Evolutionary conservation across 306 rosid species (phyloP).

Genomic region (Lotus japonicus): DNA sequence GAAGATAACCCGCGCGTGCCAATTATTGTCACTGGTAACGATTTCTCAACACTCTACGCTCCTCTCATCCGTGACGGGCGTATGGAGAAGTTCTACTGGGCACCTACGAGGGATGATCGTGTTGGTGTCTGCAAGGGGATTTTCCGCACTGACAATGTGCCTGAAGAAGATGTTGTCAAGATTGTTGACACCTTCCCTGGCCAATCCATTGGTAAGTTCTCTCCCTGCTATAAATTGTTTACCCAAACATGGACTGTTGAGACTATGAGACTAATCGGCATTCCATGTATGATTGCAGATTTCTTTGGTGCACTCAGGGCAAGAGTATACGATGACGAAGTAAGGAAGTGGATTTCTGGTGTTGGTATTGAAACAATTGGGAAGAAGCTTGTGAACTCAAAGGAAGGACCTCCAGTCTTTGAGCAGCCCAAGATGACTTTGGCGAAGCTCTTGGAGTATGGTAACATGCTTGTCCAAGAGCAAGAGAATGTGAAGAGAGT

Average conservation of each 20-base stretch:
- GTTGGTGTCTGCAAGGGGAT: slow-evolving; percentile 87
- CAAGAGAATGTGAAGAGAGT: slow-evolving; percentile 84
- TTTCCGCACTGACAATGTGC: slow-evolving; percentile 57
- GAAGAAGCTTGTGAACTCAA: slow-evolving; percentile 75
- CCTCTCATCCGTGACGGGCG: slow-evolving; percentile 99
- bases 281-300: slow-evolving; percentile 30
- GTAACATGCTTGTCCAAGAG: slow-evolving; percentile 68
- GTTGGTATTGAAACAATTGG: slow-evolving; percentile 42
- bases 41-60: slow-evolving; percentile 91
- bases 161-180: slow-evolving; percentile 44
- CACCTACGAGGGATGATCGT: slow-evolving; percentile 85
- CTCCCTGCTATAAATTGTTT: not conserved
- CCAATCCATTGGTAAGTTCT: slow-evolving; percentile 71
- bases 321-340: slow-evolving; percentile 71
- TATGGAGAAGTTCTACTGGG: slow-evolving; percentile 99
- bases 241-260: no score
- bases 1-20: slow-evolving; percentile 95
- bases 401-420: slow-evolving; percentile 63
- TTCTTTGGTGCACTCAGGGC: slow-evolving; percentile 77
- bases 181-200: slow-evolving; percentile 96
- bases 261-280: not conserved
- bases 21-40: slow-evolving; percentile 92
- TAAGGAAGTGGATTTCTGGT: slow-evolving; percentile 55
- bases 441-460: slow-evolving; percentile 55
- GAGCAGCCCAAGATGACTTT: slow-evolving; percentile 61